Base-by-base conservation (phyloP, 2,329 filamentous ascomycete genomes). In the Trichoderma brevicompactum region DNA sequence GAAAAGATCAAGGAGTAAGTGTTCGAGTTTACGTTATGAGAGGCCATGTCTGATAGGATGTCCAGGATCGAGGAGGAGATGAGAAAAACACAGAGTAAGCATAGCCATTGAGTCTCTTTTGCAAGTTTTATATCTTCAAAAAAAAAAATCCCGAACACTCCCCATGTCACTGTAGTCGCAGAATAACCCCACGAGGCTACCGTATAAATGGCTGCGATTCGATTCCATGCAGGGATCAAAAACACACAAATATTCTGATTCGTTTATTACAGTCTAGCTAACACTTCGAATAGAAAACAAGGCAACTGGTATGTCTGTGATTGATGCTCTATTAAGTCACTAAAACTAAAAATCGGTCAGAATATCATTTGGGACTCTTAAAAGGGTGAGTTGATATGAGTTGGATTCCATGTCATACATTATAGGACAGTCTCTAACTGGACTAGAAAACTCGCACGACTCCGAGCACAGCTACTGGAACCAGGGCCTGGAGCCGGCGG, bases 61-160 rank as follows among this genome's bases (percentile, higher is more conserved):
- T n/a, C 61, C 72, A 97, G 94, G 89, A 99, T 99, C 75, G 95
- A 99, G 87, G 94, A 97, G 81, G 95, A 99, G 90, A 99, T 99
- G 95, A 89, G 87, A 79, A 94, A 87, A 88, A 99, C 95, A 74
- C 95, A 99, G 83, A 99, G 94, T 97, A 87, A 83, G 87, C 66
- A 49, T 9, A 41, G 17, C 17, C n/a, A 32, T 46, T 13, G 38
- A 56, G 1, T 7, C 2, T 13, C 8, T 13, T 34, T 12, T 43
- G 23, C 19, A 23, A n/a, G 19, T 7, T 34, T 15, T 10, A 5
- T 28, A 4, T 49, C 6, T 44, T 28, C 23, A 28, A 28, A 7
- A 2, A 36, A 19, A 32, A 5, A 7, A 2, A 36, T 38, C 34
- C 36, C 54, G 15, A 50, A 10, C 23, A 60, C 46, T 6, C 36